Conservation (phyloP, 75 land plant species). For the Azolla pinnata region DNA sequence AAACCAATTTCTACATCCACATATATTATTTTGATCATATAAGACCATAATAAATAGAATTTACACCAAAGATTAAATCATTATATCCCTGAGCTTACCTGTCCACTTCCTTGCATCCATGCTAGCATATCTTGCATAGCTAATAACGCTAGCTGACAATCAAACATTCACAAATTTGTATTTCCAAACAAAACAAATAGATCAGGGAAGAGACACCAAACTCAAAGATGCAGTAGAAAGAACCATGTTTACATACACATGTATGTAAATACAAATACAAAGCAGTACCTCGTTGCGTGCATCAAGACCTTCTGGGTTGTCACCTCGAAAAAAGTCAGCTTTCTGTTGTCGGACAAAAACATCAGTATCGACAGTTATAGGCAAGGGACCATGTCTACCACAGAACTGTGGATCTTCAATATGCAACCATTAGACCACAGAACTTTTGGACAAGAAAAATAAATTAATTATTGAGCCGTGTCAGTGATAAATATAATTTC, state of each 20-base stretch:
- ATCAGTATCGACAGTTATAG: background rate
- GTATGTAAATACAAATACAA: background rate
- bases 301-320: conserved; percentile 90
- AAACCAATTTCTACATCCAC: no score
- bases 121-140: conserved; percentile 98
- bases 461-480: no score
- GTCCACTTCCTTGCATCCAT: conserved; percentile 99
- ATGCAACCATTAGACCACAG: no score
- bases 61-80: no score
- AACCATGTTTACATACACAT: background rate
- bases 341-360: conserved; percentile 30
- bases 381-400: background rate
- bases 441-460: no score
- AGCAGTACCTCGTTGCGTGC: conserved; percentile 87
- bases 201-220: no score
- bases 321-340: conserved; percentile 91
- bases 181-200: no score
- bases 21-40: no score
- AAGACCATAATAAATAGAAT: background rate
- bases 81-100: conserved; percentile 51
- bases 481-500: no score
- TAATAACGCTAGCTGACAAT: conserved; percentile 77
- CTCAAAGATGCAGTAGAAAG: no score
- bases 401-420: no score
- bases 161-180: no score